Conservation (phyloP, 2,329 filamentous ascomycete genomes). For the Phaeosphaeria sp. region DNA sequence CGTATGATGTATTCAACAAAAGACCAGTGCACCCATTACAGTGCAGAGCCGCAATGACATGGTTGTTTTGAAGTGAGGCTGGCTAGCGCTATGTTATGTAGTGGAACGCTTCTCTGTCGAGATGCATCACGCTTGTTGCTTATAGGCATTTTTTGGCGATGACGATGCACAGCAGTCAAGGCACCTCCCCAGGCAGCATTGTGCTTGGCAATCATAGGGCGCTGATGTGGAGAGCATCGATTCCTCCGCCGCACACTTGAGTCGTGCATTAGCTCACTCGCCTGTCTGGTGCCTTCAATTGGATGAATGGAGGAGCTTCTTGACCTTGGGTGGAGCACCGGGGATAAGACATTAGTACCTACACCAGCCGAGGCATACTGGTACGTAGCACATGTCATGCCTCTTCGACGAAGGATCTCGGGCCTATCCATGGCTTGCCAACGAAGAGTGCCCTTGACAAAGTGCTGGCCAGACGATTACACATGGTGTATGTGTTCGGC, state of each 20-base stretch:
- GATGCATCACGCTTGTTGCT: slow-evolving; percentile 3
- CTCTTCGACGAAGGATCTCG: not conserved
- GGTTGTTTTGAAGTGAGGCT: slow-evolving; percentile 19
- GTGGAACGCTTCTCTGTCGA: not conserved
- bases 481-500: slow-evolving; percentile 12
- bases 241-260: not conserved
- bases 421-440: not conserved
- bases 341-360: not conserved
- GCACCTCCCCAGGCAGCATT: slow-evolving; percentile 32
- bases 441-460: slow-evolving; percentile 10
- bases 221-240: slow-evolving; percentile 6
- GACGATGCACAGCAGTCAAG: slow-evolving; percentile 27
- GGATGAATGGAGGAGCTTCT: slow-evolving; percentile 2
- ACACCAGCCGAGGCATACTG: slow-evolving; percentile 12
- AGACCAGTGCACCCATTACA: not conserved
- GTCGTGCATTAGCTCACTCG: slow-evolving; percentile 3
- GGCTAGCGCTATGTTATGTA: slow-evolving; percentile 11
- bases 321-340: not conserved
- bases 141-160: slow-evolving; percentile 28
- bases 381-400: not conserved
- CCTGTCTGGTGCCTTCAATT: not conserved
- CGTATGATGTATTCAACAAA: not conserved
- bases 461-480: slow-evolving; percentile 5
- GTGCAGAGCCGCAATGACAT: slow-evolving; percentile 18
- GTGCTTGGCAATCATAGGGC: slow-evolving; percentile 23